phyloP scores from a whole-genome alignment of 768 basidiomycete genomes.

The Termitomyces sp. region DNA sequence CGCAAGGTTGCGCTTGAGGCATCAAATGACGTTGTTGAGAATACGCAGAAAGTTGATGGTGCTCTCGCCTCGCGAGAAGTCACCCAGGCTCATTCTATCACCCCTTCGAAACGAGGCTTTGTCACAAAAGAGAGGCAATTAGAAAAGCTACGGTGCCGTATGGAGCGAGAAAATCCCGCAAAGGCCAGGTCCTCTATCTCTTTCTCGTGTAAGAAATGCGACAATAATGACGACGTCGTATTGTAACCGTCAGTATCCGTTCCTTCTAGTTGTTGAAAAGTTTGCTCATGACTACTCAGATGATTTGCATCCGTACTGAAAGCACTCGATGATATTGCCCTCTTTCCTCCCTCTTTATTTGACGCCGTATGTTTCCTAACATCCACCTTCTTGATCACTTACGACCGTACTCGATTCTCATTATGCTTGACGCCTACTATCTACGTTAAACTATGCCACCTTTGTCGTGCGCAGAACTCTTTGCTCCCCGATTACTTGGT shows the following conservation, averaged over 20 bases:
- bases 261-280: neutral
- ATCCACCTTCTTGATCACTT: constrained; percentile 6
- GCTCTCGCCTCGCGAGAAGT: neutral
- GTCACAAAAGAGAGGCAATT: constrained; percentile 66
- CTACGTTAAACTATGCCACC: constrained; percentile 20
- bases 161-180: constrained; percentile 35
- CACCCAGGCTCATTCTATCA: neutral
- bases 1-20: constrained; percentile 25
- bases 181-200: constrained; percentile 22
- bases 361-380: neutral
- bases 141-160: constrained; percentile 50
- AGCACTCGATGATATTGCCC: constrained; percentile 17
- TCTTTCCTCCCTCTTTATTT: neutral
- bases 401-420: constrained; percentile 13
- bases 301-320: constrained; percentile 11
- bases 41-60: neutral
- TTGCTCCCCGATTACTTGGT: constrained; percentile 5
- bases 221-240: constrained; percentile 29
- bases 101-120: constrained; percentile 28
- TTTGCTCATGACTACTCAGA: neutral
- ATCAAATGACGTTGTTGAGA: constrained; percentile 1
- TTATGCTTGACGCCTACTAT: constrained; percentile 14
- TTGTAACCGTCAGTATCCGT: constrained; percentile 30
- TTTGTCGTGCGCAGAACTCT: constrained; percentile 6
- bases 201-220: constrained; percentile 34